A percentile compares a stretch with the other conserved stretches of the same genome.
phyloP scores from a whole-genome alignment of 2,329 filamentous ascomycete genomes.

The Trichoderma atrobrunneum region DNA sequence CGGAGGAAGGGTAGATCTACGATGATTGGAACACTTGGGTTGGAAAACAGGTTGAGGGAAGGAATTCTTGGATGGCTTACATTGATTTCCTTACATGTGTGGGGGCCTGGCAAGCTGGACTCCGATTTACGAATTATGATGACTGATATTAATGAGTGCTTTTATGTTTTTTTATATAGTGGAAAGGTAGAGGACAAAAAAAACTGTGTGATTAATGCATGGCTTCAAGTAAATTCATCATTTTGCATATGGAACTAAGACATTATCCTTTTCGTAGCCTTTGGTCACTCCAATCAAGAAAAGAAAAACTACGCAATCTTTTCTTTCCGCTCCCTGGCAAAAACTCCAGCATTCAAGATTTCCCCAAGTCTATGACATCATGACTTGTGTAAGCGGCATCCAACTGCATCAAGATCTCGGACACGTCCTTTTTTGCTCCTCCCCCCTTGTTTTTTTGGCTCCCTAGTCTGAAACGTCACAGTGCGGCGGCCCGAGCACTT shows the following conservation, averaged over 20 bases:
- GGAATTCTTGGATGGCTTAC: not conserved
- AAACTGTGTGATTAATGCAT: slow-evolving; percentile 14
- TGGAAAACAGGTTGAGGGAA: slow-evolving; percentile 15
- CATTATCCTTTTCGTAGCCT: not conserved
- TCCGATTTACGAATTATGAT: slow-evolving; percentile 28
- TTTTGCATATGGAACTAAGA: not conserved
- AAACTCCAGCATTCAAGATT: not conserved
- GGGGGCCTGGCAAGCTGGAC: not conserved
- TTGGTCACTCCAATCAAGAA: not conserved
- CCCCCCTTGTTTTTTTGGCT: not conserved
- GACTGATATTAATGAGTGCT: slow-evolving; percentile 2
- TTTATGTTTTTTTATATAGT: not conserved
- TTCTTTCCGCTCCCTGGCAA: not conserved
- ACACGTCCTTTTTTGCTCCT: not conserved
- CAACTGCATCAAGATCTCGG: not conserved
- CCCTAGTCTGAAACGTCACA: slow-evolving; percentile 7
- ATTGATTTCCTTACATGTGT: slow-evolving; percentile 16
- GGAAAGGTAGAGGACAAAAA: not conserved
- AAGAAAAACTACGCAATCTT: not conserved
- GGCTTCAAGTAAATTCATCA: not conserved
- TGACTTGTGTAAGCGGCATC: not conserved
- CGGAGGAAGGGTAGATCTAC: slow-evolving; percentile 7
- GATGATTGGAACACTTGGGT: not conserved
- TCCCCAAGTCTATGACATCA: not conserved
- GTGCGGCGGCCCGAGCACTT: not conserved